Percentiles rank a stretch among this genome's conserved stretches.
phyloP scores from a whole-genome alignment of 305 asterid species.

The Solanum hybrid region DNA sequence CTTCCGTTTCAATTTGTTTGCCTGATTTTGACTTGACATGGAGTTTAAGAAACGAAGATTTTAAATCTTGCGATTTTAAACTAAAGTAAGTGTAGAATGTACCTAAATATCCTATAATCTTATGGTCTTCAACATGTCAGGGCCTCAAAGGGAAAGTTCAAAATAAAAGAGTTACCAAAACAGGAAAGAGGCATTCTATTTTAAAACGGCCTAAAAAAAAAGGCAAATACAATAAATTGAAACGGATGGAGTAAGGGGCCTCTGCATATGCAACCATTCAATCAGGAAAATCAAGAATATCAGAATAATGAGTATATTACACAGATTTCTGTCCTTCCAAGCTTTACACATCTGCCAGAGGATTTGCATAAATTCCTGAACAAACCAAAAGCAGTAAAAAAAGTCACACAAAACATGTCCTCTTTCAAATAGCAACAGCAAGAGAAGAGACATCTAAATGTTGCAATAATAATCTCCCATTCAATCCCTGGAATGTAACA shows the following conservation, averaged over 20 bases:
- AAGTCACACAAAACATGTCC: not conserved
- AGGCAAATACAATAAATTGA: not conserved
- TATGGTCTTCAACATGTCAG: not conserved
- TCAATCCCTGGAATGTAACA: not conserved
- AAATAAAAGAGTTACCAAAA: not conserved
- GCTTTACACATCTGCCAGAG: not conserved
- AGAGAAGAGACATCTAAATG: not conserved
- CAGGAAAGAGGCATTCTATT: not conserved
- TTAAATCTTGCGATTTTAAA: not conserved
- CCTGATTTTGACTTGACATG: not conserved
- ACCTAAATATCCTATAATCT: not conserved
- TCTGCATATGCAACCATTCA: not conserved
- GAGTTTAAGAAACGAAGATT: not conserved
- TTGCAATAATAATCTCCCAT: not conserved
- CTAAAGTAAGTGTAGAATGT: not conserved
- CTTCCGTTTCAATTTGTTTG: not conserved
- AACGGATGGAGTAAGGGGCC: not conserved
- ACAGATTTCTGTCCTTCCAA: not conserved
- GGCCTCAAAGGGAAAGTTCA: not conserved
- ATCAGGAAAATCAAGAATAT: not conserved
- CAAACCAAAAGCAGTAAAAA: not conserved
- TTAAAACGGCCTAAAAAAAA: not conserved
- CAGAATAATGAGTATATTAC: not conserved
- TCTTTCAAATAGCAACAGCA: not conserved
- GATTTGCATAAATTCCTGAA: not conserved